Conservation (phyloP, 192 early-diverging fungal species). For the Backusella morwellensis region DNA sequence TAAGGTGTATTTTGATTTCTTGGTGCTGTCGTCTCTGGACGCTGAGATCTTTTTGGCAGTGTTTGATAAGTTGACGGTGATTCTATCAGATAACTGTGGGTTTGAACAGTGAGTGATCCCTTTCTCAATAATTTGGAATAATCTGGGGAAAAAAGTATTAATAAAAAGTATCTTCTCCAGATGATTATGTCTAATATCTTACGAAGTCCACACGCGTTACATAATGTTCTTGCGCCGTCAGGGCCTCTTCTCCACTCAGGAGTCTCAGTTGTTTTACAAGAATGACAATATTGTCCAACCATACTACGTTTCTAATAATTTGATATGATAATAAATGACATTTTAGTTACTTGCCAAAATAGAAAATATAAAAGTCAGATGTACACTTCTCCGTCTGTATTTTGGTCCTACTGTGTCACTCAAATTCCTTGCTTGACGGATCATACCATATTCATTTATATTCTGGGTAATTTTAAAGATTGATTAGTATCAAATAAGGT, state of each 20-base stretch:
- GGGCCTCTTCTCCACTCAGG: slow-evolving; percentile 96
- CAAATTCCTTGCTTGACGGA: slow-evolving; percentile 12
- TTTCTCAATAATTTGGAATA: slow-evolving; percentile 11
- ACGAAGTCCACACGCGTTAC: slow-evolving; percentile 94
- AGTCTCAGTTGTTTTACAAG: slow-evolving; percentile 83
- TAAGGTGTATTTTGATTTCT: background rate
- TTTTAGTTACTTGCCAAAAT: slow-evolving; percentile 19
- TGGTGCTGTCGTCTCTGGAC: background rate
- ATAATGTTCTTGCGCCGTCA: slow-evolving; percentile 86
- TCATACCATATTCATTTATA: slow-evolving; percentile 7
- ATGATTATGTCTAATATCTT: slow-evolving; percentile 36
- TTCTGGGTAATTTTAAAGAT: slow-evolving; percentile 19
- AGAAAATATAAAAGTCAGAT: slow-evolving; percentile 45
- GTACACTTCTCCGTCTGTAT: slow-evolving; percentile 16
- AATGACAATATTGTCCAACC: slow-evolving; percentile 49
- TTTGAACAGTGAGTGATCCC: slow-evolving; percentile 11
- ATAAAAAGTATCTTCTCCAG: background rate
- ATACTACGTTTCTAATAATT: slow-evolving; percentile 15
- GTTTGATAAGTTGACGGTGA: background rate
- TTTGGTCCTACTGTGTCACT: background rate
- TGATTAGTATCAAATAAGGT: background rate
- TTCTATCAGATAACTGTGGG: slow-evolving; percentile 10
- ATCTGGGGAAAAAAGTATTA: background rate
- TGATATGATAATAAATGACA: background rate
- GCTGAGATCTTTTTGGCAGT: background rate